Evolutionary conservation across 169 alveolate genomes (phyloP), one percentile per base, ranked within the genome.

Genomic region (Plasmodium malariae): DNA sequence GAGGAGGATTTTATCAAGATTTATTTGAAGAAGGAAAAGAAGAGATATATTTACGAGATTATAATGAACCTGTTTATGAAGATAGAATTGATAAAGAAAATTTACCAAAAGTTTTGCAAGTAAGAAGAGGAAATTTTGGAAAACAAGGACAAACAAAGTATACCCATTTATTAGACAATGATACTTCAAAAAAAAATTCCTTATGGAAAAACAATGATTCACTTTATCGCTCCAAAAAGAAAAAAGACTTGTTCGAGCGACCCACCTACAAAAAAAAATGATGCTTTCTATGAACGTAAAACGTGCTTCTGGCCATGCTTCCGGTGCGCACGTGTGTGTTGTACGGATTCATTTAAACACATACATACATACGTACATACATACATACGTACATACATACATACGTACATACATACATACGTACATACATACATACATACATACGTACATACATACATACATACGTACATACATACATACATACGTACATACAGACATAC

Each of bases 161-260:
- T 94, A 97, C 99, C 40, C 99, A 98, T 92, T 93, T 98, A 68
- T 95, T 97, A 49, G 98, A 96, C 88, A 98, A 96, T 59, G 99
- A 98, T 76, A 98, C 99, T n/a, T 97, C 99, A 48, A 62, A 68
- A 69, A 78, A 78, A 55, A 78, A 78, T 68, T 78, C 89, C n/a
- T 32, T 78, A 11, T 78, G 89, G 89, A 51, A 51, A 12, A 78
- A 78, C 55, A 37, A n/a, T 24, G 45, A 78, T 12, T 1, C 40
- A 34, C 26, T 62, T 26, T 36, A 17, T 5, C 40, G 37, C 6
- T 32, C 48, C 19, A 34, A 68, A 9, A 67, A 68, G 9, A 57
- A 74, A 48, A 34, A 74, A 3, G 89, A 78, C 19, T 2, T 40
- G 32, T 78, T 78, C 17, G 89, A 78, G 2, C 49, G 89, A 17